phyloP scores from a whole-genome alignment of 768 basidiomycete genomes.

The button mushroom (Agaricus bisporus) region DNA sequence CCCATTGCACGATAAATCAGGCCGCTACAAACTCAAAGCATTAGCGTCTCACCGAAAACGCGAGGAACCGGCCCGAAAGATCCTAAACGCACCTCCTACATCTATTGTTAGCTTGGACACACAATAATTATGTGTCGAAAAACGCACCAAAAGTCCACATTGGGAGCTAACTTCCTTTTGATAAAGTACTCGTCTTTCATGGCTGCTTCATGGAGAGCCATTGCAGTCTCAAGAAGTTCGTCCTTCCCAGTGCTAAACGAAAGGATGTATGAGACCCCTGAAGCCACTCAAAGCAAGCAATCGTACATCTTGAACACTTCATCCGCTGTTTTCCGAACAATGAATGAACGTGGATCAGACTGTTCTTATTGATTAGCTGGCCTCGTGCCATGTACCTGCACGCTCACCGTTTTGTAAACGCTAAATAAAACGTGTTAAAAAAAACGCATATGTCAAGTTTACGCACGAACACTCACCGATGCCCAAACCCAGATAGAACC shows the following conservation, averaged over 20 bases:
- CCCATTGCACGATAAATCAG: conserved; percentile 92
- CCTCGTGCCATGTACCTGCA: not conserved
- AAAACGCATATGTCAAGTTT: not conserved
- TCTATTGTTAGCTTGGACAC: conserved; percentile 9
- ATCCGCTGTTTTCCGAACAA: conserved; percentile 85
- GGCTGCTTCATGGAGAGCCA: conserved; percentile 82
- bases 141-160: conserved; percentile 85
- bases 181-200: conserved; percentile 90
- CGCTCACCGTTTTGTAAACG: conserved; percentile 67
- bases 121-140: conserved; percentile 1
- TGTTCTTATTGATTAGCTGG: conserved; percentile 21
- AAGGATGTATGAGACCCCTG: not conserved
- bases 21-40: conserved; percentile 40
- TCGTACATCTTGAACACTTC: conserved; percentile 86
- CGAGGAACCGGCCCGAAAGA: not conserved
- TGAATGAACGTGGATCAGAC: conserved; percentile 89
- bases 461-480: conserved; percentile 34
- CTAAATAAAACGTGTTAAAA: conserved; percentile 1
- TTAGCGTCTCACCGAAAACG: not conserved
- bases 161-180: conserved; percentile 75
- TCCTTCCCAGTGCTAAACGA: conserved; percentile 70
- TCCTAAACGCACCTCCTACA: conserved; percentile 40
- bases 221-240: conserved; percentile 81
- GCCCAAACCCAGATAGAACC: conserved; percentile 87
- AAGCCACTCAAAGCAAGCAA: not conserved